These are phyloP conservation scores for Vairimorpha ceranae DNA, from an alignment of 371 early-diverging fungal species.

Conservation along the genomic window DNA sequence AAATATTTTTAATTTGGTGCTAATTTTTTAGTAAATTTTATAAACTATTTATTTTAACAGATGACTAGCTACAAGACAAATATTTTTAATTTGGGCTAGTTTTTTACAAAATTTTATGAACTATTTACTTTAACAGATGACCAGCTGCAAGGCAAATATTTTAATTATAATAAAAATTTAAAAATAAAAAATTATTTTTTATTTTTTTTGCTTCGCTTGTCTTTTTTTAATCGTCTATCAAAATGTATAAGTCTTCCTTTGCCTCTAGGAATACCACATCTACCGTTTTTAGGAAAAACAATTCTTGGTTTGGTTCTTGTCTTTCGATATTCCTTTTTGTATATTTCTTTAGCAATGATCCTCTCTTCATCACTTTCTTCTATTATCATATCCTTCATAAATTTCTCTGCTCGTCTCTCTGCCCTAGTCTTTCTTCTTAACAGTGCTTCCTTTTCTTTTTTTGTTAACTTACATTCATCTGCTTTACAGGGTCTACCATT, in stretches of 20 bases:
- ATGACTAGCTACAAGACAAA: too few species aligned
- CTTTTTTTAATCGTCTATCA: constrained; percentile 62
- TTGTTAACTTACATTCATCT: constrained; percentile 47
- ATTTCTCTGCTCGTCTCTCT: constrained; percentile 47
- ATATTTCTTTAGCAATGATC: constrained; percentile 41
- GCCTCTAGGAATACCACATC: constrained; percentile 42
- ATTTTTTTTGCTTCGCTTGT: constrained; percentile 44
- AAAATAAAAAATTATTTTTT: too few species aligned
- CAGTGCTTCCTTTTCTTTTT: constrained; percentile 57
- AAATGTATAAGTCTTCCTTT: constrained; percentile 58
- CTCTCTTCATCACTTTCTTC: constrained; percentile 58
- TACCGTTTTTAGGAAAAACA: constrained; percentile 55
- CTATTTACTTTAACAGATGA: too few species aligned
- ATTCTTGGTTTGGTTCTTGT: constrained; percentile 48
- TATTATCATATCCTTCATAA: constrained; percentile 46
- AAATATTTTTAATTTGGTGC: background rate
- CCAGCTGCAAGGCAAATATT: too few species aligned
- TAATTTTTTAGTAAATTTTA: too few species aligned
- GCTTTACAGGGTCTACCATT: constrained; percentile 41
- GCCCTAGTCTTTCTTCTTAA: constrained; percentile 52
- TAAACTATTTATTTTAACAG: too few species aligned
- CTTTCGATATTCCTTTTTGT: constrained; percentile 51
- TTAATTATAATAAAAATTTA: too few species aligned
- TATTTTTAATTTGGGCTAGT: too few species aligned
- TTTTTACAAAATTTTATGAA: too few species aligned